Conservation (phyloP, 2,329 filamentous ascomycete species). For the Colletotrichum chrysophilum region DNA sequence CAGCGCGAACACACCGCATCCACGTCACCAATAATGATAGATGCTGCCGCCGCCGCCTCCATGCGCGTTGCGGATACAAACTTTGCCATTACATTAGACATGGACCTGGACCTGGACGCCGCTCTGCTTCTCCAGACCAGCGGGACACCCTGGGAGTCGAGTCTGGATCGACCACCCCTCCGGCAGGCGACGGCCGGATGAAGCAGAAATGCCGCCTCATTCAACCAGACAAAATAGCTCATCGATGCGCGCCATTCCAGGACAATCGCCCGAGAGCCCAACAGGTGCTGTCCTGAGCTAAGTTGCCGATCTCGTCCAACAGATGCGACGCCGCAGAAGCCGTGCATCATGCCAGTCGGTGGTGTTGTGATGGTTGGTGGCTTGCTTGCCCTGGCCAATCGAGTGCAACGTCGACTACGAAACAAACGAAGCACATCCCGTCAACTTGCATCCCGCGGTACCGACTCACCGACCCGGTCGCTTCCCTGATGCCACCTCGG, state of each 20-base stretch:
- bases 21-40: background rate
- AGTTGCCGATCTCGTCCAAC: background rate
- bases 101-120: background rate
- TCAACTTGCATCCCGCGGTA: background rate
- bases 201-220: background rate
- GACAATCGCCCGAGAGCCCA: background rate
- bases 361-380: background rate
- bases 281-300: background rate
- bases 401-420: background rate
- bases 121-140: background rate
- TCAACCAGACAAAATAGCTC: background rate
- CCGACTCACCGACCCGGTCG: background rate
- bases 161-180: background rate
- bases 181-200: no score
- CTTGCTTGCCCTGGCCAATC: background rate
- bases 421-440: background rate
- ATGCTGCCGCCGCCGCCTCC: background rate
- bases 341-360: background rate
- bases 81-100: background rate
- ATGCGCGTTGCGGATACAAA: background rate
- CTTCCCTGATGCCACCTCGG: background rate
- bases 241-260: background rate
- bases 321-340: background rate
- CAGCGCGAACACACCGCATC: background rate
- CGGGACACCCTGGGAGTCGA: background rate